These are phyloP conservation scores for Tricholoma saponaceum DNA, from an alignment of 768 basidiomycete genomes.

Conservation along the genomic window DNA sequence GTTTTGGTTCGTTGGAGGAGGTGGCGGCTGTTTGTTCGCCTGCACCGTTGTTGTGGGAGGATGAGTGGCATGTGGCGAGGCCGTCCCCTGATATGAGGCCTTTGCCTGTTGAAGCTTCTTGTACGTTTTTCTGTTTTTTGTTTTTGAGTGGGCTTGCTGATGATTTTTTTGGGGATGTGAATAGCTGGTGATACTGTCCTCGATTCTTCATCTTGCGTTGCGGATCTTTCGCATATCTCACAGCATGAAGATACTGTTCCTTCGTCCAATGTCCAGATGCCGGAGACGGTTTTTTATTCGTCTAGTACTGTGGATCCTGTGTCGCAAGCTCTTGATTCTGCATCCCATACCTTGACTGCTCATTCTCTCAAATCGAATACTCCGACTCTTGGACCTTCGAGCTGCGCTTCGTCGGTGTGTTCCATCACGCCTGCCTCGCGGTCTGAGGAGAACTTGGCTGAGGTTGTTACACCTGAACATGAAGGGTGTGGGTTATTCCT, in stretches of 20 bases:
- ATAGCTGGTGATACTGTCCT: not conserved
- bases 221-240: slow-evolving; percentile 13
- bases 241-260: slow-evolving; percentile 33
- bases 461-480: slow-evolving; percentile 28
- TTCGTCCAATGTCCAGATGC: slow-evolving; percentile 27
- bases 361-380: too few relatives aligned
- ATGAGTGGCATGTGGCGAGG: slow-evolving; percentile 12
- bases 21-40: slow-evolving; percentile 4
- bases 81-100: slow-evolving; percentile 41
- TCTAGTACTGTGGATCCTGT: slow-evolving; percentile 7
- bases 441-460: slow-evolving; percentile 21
- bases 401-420: slow-evolving; percentile 28
- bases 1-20: slow-evolving; percentile 18
- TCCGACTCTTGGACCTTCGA: too few relatives aligned
- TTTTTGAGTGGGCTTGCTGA: not conserved
- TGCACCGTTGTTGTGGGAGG: slow-evolving; percentile 4
- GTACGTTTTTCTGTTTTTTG: slow-evolving; percentile 13
- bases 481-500: slow-evolving; percentile 19
- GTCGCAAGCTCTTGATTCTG: not conserved
- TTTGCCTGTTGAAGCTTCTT: too few relatives aligned
- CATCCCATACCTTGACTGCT: not conserved
- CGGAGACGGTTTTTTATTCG: slow-evolving; percentile 37
- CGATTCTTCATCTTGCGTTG: slow-evolving; percentile 10
- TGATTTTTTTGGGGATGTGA: not conserved
- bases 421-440: slow-evolving; percentile 21